A percentile compares a stretch with the other conserved stretches of the same genome.
Conservation (phyloP, 108 stramenopile genomes). For the Nitzschia putrida region DNA sequence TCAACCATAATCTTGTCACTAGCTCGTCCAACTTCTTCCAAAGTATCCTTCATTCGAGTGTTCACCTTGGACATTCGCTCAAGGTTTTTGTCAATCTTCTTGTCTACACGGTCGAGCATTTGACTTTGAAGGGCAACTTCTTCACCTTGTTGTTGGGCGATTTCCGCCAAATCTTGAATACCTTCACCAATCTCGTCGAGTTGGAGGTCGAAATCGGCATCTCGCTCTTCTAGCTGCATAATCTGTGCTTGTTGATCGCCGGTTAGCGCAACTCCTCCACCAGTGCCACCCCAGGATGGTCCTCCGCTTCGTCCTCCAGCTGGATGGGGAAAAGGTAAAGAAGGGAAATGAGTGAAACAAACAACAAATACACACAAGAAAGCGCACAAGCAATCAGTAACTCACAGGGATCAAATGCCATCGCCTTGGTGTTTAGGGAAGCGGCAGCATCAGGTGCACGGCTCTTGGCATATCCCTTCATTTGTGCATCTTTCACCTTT, state of each 20-base stretch:
- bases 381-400: neutral
- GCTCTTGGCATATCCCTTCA: slow-evolving; percentile 68
- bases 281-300: slow-evolving; percentile 39
- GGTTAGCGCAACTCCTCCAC: slow-evolving; percentile 57
- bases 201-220: slow-evolving; percentile 83
- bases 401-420: slow-evolving; percentile 45
- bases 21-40: slow-evolving; percentile 82
- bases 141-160: slow-evolving; percentile 77
- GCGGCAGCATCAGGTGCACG: slow-evolving; percentile 51
- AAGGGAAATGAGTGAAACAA: neutral
- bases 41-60: slow-evolving; percentile 86
- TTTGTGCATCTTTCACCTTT: slow-evolving; percentile 77
- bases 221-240: slow-evolving; percentile 75
- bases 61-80: slow-evolving; percentile 84
- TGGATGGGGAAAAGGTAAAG: neutral
- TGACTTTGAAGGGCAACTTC: slow-evolving; percentile 79
- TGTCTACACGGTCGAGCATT: slow-evolving; percentile 76
- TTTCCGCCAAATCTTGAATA: slow-evolving; percentile 81
- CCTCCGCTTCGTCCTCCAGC: slow-evolving; percentile 15
- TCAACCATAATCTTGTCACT: slow-evolving; percentile 93
- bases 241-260: slow-evolving; percentile 74
- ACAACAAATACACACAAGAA: neutral
- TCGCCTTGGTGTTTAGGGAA: slow-evolving; percentile 62
- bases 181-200: slow-evolving; percentile 90
- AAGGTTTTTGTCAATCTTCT: slow-evolving; percentile 70